Percentiles rank a stretch among this genome's conserved stretches.
Conservation (phyloP, 345 rosid genomes). For the Capsella bursapastoris region DNA sequence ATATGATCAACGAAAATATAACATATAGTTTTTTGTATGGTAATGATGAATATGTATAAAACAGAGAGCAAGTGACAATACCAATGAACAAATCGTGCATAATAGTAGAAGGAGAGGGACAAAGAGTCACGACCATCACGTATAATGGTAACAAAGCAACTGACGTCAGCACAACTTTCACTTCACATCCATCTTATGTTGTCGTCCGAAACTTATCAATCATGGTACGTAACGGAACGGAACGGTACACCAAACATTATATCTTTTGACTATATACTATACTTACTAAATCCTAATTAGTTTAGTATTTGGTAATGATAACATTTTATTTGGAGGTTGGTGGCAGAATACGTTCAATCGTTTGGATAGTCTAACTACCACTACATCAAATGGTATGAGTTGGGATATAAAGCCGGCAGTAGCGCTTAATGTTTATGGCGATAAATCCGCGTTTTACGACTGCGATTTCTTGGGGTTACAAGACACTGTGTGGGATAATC, state of each 20-base stretch:
- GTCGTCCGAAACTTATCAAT: slow-evolving; percentile 53
- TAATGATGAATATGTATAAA: not conserved
- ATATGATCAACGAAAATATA: not conserved
- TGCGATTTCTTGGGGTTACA: slow-evolving; percentile 62
- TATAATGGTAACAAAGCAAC: slow-evolving; percentile 43
- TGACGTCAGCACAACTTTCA: slow-evolving; percentile 55
- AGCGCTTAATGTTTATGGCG: slow-evolving; percentile 54
- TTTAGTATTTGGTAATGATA: not conserved
- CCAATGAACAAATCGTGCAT: slow-evolving; percentile 50
- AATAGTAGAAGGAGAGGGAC: slow-evolving; percentile 48
- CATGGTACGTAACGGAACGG: slow-evolving; percentile 45
- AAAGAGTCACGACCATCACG: slow-evolving; percentile 42
- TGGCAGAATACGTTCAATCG: slow-evolving; percentile 58
- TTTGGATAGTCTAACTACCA: not conserved
- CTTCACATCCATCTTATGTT: slow-evolving; percentile 47
- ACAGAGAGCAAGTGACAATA: slow-evolving; percentile 55
- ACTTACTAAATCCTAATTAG: no score
- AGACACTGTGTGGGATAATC: slow-evolving; percentile 63
- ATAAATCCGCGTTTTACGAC: slow-evolving; percentile 54
- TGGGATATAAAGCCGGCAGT: slow-evolving; percentile 46
- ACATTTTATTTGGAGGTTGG: not conserved
- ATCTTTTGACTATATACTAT: slow-evolving; percentile 25
- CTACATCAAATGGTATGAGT: not conserved
- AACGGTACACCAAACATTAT: not conserved
- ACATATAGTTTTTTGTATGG: not conserved